phyloP scores from a whole-genome alignment of 108 stramenopile genomes.

The Bacterosira constricta region DNA sequence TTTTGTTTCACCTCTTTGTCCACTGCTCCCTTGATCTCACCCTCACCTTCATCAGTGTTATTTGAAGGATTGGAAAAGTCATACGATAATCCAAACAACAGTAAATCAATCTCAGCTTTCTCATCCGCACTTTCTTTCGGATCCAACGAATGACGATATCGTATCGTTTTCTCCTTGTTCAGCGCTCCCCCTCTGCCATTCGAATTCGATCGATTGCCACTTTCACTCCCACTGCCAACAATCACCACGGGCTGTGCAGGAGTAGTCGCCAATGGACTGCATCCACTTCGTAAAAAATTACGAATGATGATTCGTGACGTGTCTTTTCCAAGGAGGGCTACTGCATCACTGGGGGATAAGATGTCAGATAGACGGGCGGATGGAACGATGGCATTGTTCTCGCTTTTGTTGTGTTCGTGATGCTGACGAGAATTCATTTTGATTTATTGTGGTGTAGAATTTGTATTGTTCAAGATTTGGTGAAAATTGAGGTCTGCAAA shows the following conservation, averaged over 20 bases:
- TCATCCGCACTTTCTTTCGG: slow-evolving; percentile 25
- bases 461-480: no score
- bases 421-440: no score
- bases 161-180: slow-evolving; percentile 2
- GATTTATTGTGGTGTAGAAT: no score
- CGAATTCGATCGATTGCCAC: neutral
- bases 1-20: slow-evolving; percentile 20
- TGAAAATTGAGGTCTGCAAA: no score
- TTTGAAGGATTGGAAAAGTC: slow-evolving; percentile 18
- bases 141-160: slow-evolving; percentile 38
- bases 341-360: slow-evolving; percentile 64
- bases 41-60: neutral
- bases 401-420: no score
- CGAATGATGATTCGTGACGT: slow-evolving; percentile 53
- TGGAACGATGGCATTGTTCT: slow-evolving; percentile 7
- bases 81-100: slow-evolving; percentile 27
- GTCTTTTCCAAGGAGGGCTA: slow-evolving; percentile 58
- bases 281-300: slow-evolving; percentile 42
- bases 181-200: neutral
- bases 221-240: neutral
- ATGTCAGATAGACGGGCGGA: slow-evolving; percentile 58
- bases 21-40: neutral
- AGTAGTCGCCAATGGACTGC: neutral
- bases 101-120: slow-evolving; percentile 45
- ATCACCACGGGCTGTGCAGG: neutral